These are phyloP conservation scores for Acmispon strigosus DNA, from an alignment of 306 rosid species.

Conservation along the genomic window DNA sequence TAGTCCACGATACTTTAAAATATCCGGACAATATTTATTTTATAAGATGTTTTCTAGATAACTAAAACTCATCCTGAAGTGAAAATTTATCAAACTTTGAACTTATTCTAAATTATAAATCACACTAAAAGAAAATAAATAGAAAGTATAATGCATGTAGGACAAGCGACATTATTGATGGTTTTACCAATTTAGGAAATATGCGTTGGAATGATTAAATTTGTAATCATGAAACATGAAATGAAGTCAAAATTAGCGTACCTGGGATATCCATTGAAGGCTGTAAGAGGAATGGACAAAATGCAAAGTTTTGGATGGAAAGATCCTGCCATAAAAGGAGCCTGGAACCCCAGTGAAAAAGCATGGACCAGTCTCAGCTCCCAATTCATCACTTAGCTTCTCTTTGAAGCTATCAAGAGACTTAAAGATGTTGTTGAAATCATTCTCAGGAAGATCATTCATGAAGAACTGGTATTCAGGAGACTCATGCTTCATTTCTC, in stretches of 20 bases:
- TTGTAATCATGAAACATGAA: too few species aligned
- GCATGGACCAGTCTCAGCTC: conserved; percentile 18
- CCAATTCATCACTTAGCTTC: conserved; percentile 17
- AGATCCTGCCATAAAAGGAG: conserved; percentile 56
- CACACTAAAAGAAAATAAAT: too few species aligned
- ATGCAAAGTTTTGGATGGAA: conserved; percentile 31
- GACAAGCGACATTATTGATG: too few species aligned
- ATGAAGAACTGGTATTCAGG: conserved; percentile 35
- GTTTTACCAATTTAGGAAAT: too few species aligned
- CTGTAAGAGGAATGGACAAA: conserved; percentile 48
- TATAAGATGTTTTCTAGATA: too few species aligned
- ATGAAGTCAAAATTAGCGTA: not conserved
- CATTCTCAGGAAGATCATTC: conserved; percentile 50
- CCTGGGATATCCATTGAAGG: conserved; percentile 54
- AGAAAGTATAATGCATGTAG: too few species aligned
- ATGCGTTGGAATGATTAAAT: too few species aligned
- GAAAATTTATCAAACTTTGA: too few species aligned
- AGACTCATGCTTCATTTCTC: conserved; percentile 8
- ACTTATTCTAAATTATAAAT: too few species aligned
- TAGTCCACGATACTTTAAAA: too few species aligned
- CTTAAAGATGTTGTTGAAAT: conserved; percentile 44
- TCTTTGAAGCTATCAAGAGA: conserved; percentile 28
- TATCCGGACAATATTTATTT: too few species aligned
- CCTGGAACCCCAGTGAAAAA: conserved; percentile 44
- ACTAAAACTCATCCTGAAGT: too few species aligned